Percentiles rank a stretch among this genome's conserved stretches.
Evolutionary conservation across 2,329 filamentous ascomycete species (phyloP).

Genomic region (Hymenoscyphus albidus): DNA sequence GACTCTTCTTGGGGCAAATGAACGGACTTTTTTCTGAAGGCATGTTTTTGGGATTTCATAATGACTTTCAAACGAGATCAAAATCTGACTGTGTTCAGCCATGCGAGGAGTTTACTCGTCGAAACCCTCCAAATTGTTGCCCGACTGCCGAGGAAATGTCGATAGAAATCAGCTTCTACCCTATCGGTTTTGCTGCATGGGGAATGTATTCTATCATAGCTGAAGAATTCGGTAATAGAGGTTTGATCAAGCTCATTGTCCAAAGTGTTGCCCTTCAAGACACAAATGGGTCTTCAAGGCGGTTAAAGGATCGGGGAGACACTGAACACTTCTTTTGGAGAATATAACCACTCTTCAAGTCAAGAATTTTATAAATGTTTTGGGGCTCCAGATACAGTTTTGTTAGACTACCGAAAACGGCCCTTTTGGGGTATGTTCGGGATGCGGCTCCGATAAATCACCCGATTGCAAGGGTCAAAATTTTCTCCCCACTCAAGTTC

Average conservation of each 20-base stretch:
- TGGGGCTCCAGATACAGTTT: no score
- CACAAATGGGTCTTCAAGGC: neutral
- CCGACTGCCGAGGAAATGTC: neutral
- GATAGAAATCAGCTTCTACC: neutral
- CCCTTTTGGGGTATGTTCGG: neutral
- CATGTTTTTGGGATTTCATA: neutral
- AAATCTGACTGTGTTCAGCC: neutral
- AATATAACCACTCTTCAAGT: conserved; percentile 13
- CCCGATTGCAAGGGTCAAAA: neutral
- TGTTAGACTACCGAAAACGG: no score
- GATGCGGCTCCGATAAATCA: neutral
- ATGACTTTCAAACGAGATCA: neutral
- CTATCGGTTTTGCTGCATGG: no score
- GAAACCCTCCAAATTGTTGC: neutral
- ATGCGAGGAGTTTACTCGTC: neutral
- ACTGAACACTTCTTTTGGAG: conserved; percentile 52
- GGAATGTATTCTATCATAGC: neutral
- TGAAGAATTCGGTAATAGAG: neutral
- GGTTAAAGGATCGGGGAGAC: conserved; percentile 46
- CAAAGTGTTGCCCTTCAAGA: neutral
- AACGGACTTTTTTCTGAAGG: no score
- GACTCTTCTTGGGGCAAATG: no score
- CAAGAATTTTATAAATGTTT: neutral
- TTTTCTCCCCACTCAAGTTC: neutral
- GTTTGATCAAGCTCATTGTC: neutral